Conservation (phyloP, 2,329 filamentous ascomycete genomes). For the Colletotrichum lini region DNA sequence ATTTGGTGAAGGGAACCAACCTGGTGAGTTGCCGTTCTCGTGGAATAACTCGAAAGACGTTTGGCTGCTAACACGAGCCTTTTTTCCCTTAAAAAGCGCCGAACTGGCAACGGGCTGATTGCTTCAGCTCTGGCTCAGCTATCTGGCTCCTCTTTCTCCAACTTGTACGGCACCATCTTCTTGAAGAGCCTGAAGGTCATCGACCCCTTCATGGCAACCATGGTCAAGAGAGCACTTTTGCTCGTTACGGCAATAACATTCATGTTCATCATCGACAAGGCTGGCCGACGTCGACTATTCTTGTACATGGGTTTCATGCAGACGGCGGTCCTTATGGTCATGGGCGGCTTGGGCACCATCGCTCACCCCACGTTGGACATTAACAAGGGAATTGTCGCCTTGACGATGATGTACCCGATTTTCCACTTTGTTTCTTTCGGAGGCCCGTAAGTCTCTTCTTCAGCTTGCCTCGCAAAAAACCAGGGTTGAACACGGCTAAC, state of each 20-base stretch:
- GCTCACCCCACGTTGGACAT: slow-evolving; percentile 18
- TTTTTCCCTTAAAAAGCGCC: background rate
- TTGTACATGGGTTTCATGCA: slow-evolving; percentile 44
- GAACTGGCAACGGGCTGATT: slow-evolving; percentile 38
- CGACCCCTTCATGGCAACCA: slow-evolving; percentile 47
- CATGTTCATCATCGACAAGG: slow-evolving; percentile 42
- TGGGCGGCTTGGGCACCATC: slow-evolving; percentile 47
- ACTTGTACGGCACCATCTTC: slow-evolving; percentile 45
- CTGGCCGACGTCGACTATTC: slow-evolving; percentile 36
- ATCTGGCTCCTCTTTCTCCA: slow-evolving; percentile 44
- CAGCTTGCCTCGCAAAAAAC: too few relatives aligned
- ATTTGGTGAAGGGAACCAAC: slow-evolving; percentile 35
- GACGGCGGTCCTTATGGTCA: slow-evolving; percentile 44
- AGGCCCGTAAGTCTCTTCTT: slow-evolving; percentile 23
- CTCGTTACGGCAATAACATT: slow-evolving; percentile 42
- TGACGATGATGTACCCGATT: slow-evolving; percentile 46
- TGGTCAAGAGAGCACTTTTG: slow-evolving; percentile 44
- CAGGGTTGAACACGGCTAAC: background rate
- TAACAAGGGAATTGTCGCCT: slow-evolving; percentile 46
- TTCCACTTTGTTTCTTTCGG: slow-evolving; percentile 41
- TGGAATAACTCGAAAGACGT: fast-evolving
- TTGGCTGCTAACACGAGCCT: background rate
- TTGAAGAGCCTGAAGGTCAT: slow-evolving; percentile 45
- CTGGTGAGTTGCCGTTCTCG: background rate
- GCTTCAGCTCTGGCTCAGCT: slow-evolving; percentile 32